Percentiles rank a stretch among this genome's conserved stretches.
phyloP scores from a whole-genome alignment of 2,329 filamentous ascomycete genomes.

The Trichoderma koningiopsis region DNA sequence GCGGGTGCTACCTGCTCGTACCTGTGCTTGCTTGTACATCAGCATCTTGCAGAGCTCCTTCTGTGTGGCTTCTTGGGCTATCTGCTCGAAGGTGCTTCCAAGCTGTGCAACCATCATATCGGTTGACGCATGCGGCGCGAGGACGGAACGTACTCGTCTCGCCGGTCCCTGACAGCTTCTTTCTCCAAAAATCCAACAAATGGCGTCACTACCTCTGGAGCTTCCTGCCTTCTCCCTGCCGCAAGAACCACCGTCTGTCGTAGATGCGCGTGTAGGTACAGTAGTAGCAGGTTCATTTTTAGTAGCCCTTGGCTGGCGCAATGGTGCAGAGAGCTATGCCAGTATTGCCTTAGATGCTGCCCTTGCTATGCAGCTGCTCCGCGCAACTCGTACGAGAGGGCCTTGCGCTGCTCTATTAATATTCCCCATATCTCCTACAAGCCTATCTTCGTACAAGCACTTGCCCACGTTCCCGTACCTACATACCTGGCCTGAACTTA shows the following conservation, averaged over 20 bases:
- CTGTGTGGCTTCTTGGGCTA: not conserved
- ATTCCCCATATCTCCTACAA: not conserved
- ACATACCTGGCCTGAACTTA: not conserved
- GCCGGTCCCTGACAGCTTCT: not conserved
- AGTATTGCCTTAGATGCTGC: not conserved
- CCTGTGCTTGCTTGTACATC: not conserved
- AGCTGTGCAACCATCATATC: conserved; percentile 1
- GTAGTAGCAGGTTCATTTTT: not conserved
- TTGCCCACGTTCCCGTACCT: not conserved
- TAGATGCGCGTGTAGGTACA: not conserved
- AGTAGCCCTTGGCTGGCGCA: not conserved
- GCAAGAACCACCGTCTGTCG: not conserved
- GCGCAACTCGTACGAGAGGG: conserved; percentile 1
- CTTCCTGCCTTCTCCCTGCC: not conserved
- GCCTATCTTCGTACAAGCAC: not conserved
- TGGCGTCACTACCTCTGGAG: conserved; percentile 4
- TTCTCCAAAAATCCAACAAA: not conserved
- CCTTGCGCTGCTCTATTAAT: not conserved
- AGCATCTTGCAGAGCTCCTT: not conserved
- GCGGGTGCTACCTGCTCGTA: conserved; percentile 7
- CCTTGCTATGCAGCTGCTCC: not conserved
- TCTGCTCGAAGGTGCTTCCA: not conserved
- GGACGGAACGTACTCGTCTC: conserved; percentile 2
- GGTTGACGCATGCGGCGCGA: conserved; percentile 22
- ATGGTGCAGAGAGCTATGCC: not conserved